Evolutionary conservation across 2,329 filamentous ascomycete genomes (phyloP).

Genomic region (Paramyrothecium sp.): DNA sequence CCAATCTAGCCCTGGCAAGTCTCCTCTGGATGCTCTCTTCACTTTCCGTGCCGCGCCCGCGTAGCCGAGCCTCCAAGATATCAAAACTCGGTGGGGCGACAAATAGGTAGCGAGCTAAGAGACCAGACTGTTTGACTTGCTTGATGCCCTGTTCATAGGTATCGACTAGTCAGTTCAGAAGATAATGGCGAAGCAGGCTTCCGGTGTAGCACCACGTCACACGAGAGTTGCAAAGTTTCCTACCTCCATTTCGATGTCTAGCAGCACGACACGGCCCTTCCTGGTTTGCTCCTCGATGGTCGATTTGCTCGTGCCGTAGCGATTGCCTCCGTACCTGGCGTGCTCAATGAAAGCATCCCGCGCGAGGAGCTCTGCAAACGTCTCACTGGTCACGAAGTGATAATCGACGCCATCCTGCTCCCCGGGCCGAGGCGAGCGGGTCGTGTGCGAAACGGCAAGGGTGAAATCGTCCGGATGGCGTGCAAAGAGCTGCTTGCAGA

Average conservation of each 20-base stretch:
- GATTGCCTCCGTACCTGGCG: constrained; percentile 81
- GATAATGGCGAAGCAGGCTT: not conserved
- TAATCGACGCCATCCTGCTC: constrained; percentile 79
- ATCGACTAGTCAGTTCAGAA: not conserved
- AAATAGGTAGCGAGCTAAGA: constrained; percentile 80
- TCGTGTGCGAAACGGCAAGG: constrained; percentile 73
- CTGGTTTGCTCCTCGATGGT: constrained; percentile 74
- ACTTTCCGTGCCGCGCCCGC: constrained; percentile 74
- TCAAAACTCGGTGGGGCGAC: constrained; percentile 76
- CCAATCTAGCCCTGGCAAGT: constrained; percentile 67
- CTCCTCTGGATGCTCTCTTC: constrained; percentile 71
- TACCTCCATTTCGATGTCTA: constrained; percentile 97
- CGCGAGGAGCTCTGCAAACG: constrained; percentile 65
- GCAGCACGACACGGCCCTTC: constrained; percentile 71
- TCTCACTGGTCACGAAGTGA: constrained; percentile 67
- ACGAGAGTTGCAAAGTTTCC: constrained; percentile 12
- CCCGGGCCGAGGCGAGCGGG: constrained; percentile 71
- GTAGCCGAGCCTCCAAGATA: constrained; percentile 70
- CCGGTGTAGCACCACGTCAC: not conserved
- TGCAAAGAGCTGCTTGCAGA: constrained; percentile 69
- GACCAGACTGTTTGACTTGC: constrained; percentile 76
- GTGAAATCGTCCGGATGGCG: constrained; percentile 48
- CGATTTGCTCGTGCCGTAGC: constrained; percentile 80
- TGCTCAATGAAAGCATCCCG: constrained; percentile 78
- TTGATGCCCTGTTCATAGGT: constrained; percentile 66